Evolutionary conservation across 768 basidiomycete species (phyloP), one percentile per base, ranked within the genome.

Genomic region (Imleria badia): DNA sequence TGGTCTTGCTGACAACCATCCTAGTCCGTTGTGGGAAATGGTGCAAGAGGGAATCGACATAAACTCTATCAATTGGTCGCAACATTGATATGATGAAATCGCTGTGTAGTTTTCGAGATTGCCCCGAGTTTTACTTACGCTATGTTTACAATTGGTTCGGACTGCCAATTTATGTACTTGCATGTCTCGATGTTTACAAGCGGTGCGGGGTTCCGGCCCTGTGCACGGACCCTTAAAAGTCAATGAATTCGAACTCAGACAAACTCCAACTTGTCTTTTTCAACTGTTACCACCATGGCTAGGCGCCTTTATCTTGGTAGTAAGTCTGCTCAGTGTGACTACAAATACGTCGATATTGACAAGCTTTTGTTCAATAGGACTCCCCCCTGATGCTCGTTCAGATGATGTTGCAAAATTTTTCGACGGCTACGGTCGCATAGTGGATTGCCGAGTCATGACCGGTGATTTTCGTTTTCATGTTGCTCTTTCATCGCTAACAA

Each of bases 11-110:
- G 29, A 63, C 45, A 48, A 23, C 30, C 23, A 45, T 44, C 36
- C 22, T 26, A 92, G 93, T 66, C 97, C 97, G 33, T 74, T 99
- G 50, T 99, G 96, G 96, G 97, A 99, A 76, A 98, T 99, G 95
- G 95, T 98, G 15, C 94, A 97, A 74, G 97, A 98, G 69, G 96
- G 96, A 40, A 95, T 98, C 55, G 97, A 99, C 71, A 83, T 98
- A 62, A 94, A 86, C 67, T 80, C 89, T 17, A 99, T 98, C 69
- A 83, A 98, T 73, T 98, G 95, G 95, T 89, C 91, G 43, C 91
- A 78, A 52, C 78, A 80, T 60, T 81, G 71, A 75, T 48, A 20
- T 39, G 29, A 35, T 51, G 41, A 33, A 19, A 41, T 30, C 10
- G 11, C 22, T 39, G 36, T 48, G 42, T 51, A 30, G 38, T 29